Percentiles rank a stretch among this genome's conserved stretches.
Evolutionary conservation across 345 rosid genomes (phyloP).

Genomic region (Camelina neglecta): DNA sequence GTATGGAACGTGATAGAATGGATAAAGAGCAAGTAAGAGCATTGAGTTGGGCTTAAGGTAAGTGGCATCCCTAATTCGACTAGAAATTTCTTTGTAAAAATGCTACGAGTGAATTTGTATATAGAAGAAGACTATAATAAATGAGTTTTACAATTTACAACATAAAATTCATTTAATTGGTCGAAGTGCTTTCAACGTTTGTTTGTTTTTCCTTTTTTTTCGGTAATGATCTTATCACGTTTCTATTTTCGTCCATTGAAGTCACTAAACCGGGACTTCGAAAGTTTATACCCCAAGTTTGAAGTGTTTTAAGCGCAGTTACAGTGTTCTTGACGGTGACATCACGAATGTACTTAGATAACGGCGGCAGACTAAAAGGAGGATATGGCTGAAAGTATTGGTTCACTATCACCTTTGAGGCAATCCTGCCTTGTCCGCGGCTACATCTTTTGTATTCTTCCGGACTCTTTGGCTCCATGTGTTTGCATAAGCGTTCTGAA

Average conservation of each 20-base stretch:
- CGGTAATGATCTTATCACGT: neutral
- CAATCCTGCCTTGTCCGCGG: slow-evolving; percentile 69
- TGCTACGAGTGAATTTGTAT: neutral
- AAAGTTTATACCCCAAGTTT: neutral
- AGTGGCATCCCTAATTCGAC: no score
- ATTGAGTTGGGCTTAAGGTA: no score
- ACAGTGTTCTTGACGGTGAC: slow-evolving; percentile 70
- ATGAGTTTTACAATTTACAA: neutral
- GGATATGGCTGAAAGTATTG: slow-evolving; percentile 74
- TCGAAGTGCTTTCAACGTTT: neutral
- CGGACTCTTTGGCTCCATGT: slow-evolving; percentile 58
- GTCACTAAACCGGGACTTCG: neutral
- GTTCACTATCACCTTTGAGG: slow-evolving; percentile 66
- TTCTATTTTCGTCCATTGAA: neutral
- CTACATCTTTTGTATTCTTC: slow-evolving; percentile 70
- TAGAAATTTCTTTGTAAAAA: no score
- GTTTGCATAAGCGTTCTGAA: slow-evolving; percentile 58
- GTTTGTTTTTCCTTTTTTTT: neutral
- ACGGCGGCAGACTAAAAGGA: slow-evolving; percentile 69
- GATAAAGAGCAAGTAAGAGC: no score
- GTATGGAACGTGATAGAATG: no score
- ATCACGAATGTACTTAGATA: slow-evolving; percentile 79
- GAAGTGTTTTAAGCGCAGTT: neutral
- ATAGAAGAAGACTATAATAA: neutral
- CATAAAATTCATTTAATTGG: neutral